Evolutionary conservation across 768 basidiomycete species (phyloP), one percentile per base, ranked within the genome.

Genomic region (Lentinula guzmanii): DNA sequence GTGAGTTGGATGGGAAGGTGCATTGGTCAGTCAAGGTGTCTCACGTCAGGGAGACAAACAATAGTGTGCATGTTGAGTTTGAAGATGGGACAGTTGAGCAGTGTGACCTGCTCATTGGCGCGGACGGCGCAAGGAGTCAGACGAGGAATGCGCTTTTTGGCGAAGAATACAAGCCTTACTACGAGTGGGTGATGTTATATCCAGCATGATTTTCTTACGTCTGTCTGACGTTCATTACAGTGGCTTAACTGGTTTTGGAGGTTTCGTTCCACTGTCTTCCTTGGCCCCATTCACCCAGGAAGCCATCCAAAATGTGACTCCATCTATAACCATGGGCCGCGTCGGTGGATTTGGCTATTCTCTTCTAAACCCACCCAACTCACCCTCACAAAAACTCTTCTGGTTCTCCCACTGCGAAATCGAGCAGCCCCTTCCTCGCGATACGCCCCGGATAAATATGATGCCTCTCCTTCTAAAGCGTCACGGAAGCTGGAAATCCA

Each of bases 331-430:
- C 7, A 43, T 58, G 42, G 31, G 42, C 28, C 42, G 45, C 15
- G 33, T 43, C 45, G 56, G 56, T 15, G 45, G 28, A 31, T 45
- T 58, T 18, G 56, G 56, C 13, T 43, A 31, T 15, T 58, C 56
- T 24, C 41, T 45, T 6, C 16, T 43, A 5, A 18, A 13, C 5
- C 56, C 41, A 11, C 42, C 8, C 21, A 31, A 31, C 8, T 43
- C 41, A 1, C 21, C 56, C 28, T 18, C 28, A n/a, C 41, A 35
- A n/a, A 45, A 45, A 24, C 42, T 58, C 24, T 13, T 45, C 28
- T 58, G 56, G 56, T 58, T 58, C n/a, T 58, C 42, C 34, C 45
- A 43, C 24, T 18, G n/a, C 6, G 56, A 58, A 45, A 58, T 45
- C 34, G 42, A 58, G 7, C 7, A 43, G 15, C 42, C 42, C 28